These are phyloP conservation scores for Astraeus odoratus DNA, from an alignment of 768 basidiomycete genomes.

Conservation along the genomic window DNA sequence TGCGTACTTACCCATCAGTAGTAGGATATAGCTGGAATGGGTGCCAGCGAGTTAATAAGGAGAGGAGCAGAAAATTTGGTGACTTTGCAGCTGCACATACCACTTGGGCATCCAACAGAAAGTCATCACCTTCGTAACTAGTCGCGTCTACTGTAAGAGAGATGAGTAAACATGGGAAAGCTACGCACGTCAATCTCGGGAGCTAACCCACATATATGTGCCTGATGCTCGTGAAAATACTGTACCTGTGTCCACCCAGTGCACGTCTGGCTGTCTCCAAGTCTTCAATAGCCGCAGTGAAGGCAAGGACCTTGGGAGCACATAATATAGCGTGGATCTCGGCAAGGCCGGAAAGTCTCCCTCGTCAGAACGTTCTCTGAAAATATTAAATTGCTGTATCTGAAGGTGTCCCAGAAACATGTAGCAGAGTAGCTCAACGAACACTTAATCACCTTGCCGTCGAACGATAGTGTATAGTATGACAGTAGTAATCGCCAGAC, in stretches of 20 bases:
- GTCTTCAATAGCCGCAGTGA: constrained; percentile 45
- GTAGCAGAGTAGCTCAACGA: too few relatives aligned
- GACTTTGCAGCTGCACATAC: constrained; percentile 66
- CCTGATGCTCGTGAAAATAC: constrained; percentile 61
- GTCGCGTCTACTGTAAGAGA: not conserved
- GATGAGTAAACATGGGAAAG: not conserved
- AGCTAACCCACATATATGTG: constrained; percentile 57
- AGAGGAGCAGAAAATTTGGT: constrained; percentile 32
- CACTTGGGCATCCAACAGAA: constrained; percentile 68
- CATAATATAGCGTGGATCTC: constrained; percentile 69
- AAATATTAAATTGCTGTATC: constrained; percentile 43
- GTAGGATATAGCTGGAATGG: constrained; percentile 43
- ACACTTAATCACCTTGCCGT: constrained; percentile 64
- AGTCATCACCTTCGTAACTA: constrained; percentile 78
- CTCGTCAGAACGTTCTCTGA: constrained; percentile 41
- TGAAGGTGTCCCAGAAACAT: constrained; percentile 15
- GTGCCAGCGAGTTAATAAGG: constrained; percentile 7
- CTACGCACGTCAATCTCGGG: constrained; percentile 53
- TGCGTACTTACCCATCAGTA: constrained; percentile 28
- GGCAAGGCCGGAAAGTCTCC: constrained; percentile 57
- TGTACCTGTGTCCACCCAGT: constrained; percentile 76
- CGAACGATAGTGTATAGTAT: constrained; percentile 70
- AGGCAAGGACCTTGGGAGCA: constrained; percentile 58
- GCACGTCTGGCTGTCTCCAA: constrained; percentile 61
- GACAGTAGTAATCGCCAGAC: constrained; percentile 32